Percentiles rank a stretch among this genome's conserved stretches.
phyloP scores from a whole-genome alignment of 331 rosid genomes.

The Stylosanthes scabra region DNA sequence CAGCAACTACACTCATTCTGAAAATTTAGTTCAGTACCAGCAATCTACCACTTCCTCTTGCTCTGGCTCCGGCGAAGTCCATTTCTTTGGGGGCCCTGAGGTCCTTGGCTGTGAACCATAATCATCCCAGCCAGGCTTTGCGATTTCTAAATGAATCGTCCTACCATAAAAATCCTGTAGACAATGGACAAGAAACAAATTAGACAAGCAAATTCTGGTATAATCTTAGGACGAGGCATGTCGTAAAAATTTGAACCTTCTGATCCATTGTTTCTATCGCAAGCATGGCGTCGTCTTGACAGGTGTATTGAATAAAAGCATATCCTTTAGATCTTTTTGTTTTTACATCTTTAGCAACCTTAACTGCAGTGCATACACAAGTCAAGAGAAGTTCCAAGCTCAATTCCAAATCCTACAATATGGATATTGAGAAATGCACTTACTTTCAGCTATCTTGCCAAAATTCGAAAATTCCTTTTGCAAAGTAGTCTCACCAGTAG shows the following conservation, averaged over 20 bases:
- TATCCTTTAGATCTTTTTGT: constrained; percentile 69
- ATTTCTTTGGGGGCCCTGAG: constrained; percentile 78
- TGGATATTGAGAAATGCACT: constrained; percentile 22
- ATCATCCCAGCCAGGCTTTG: constrained; percentile 61
- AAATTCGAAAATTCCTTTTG: constrained; percentile 75
- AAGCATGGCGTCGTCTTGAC: constrained; percentile 80
- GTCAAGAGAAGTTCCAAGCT: constrained; percentile 3
- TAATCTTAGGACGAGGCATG: constrained; percentile 11
- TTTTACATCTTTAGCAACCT: constrained; percentile 60
- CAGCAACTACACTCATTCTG: constrained; percentile 11
- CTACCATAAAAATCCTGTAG: constrained; percentile 67
- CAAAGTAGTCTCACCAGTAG: constrained; percentile 62
- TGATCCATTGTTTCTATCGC: constrained; percentile 91
- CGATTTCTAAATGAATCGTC: constrained; percentile 68
- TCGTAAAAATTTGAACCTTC: constrained; percentile 55
- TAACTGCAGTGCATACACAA: constrained; percentile 51
- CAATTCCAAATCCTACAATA: background rate
- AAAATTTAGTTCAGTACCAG: constrained; percentile 70
- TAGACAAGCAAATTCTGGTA: constrained; percentile 5
- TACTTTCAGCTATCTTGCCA: constrained; percentile 93
- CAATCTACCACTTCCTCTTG: constrained; percentile 78
- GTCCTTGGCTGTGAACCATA: constrained; percentile 53
- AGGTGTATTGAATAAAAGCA: constrained; percentile 85
- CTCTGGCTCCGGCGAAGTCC: constrained; percentile 46
- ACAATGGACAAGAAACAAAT: constrained; percentile 19